Conservation (phyloP, 306 rosid genomes). For the Cicer chorassanicum region DNA sequence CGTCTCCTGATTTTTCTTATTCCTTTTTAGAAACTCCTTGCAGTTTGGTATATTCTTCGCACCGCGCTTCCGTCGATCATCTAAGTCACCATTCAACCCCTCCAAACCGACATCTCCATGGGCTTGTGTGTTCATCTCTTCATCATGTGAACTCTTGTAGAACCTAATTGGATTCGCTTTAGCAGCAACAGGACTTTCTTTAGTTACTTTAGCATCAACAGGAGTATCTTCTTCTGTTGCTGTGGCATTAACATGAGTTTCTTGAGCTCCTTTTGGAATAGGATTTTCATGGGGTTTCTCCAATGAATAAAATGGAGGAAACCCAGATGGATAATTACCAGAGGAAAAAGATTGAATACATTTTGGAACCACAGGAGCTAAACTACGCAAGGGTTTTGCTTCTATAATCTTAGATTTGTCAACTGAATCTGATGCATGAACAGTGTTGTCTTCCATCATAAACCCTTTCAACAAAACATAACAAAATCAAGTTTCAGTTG, state of each 20-base stretch:
- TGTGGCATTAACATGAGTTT: not conserved
- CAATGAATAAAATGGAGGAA: slow-evolving; percentile 55
- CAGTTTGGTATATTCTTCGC: not conserved
- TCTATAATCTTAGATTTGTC: slow-evolving; percentile 62
- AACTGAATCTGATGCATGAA: slow-evolving; percentile 47
- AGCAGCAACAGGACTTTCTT: not conserved
- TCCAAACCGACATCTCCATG: not conserved
- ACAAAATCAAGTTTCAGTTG: slow-evolving; percentile 21
- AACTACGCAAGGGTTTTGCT: slow-evolving; percentile 61
- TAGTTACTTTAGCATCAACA: not conserved
- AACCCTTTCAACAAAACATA: slow-evolving; percentile 25
- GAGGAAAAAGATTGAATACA: slow-evolving; percentile 42
- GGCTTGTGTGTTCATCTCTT: slow-evolving; percentile 10
- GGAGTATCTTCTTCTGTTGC: not conserved
- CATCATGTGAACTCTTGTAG: slow-evolving; percentile 43
- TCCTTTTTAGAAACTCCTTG: slow-evolving; percentile 48
- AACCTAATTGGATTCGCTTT: slow-evolving; percentile 53
- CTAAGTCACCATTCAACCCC: not conserved
- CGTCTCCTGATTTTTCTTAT: slow-evolving; percentile 39
- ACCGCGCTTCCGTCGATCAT: not conserved
- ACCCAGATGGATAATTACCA: slow-evolving; percentile 49
- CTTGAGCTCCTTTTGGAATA: not conserved
- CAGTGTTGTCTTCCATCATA: slow-evolving; percentile 55
- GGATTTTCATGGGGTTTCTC: slow-evolving; percentile 42
- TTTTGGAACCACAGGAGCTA: slow-evolving; percentile 61